phyloP scores from a whole-genome alignment of 495 filamentous ascomycete genomes.

The Tetracladium setigerum region DNA sequence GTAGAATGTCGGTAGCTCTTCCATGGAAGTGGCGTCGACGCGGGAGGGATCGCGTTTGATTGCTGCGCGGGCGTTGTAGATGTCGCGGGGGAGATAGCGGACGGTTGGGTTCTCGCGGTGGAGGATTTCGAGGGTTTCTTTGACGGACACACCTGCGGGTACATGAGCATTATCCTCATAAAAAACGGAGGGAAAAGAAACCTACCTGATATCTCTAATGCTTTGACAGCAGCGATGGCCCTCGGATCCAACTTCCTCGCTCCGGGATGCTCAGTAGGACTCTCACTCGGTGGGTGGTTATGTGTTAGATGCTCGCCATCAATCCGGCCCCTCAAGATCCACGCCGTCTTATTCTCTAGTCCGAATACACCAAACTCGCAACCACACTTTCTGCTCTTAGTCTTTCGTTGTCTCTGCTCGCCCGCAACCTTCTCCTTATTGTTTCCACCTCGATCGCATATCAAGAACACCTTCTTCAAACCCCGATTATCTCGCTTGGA shows the following conservation, averaged over 20 bases:
- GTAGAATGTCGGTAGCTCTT: slow-evolving; percentile 46
- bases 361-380: slow-evolving; percentile 52
- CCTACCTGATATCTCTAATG: slow-evolving; percentile 44
- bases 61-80: slow-evolving; percentile 50
- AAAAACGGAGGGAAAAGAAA: slow-evolving; percentile 19
- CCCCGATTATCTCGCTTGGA: slow-evolving; percentile 48
- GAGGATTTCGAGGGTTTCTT: slow-evolving; percentile 46
- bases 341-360: slow-evolving; percentile 47
- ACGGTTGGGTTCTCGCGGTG: slow-evolving; percentile 47
- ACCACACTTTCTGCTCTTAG: slow-evolving; percentile 48
- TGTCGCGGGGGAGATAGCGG: slow-evolving; percentile 45
- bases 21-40: slow-evolving; percentile 39
- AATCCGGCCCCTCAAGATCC: slow-evolving; percentile 47
- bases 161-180: slow-evolving; percentile 9
- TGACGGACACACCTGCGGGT: slow-evolving; percentile 42
- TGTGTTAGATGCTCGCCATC: slow-evolving; percentile 40
- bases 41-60: slow-evolving; percentile 51
- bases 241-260: slow-evolving; percentile 49
- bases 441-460: slow-evolving; percentile 48
- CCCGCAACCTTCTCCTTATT: slow-evolving; percentile 35
- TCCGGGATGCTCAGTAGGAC: slow-evolving; percentile 45
- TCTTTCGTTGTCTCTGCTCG: slow-evolving; percentile 46
- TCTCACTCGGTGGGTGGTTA: slow-evolving; percentile 49
- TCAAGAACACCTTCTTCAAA: slow-evolving; percentile 50
- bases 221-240: slow-evolving; percentile 49